Conservation (phyloP, 192 early-diverging fungal genomes). For the Endogone sp. region DNA sequence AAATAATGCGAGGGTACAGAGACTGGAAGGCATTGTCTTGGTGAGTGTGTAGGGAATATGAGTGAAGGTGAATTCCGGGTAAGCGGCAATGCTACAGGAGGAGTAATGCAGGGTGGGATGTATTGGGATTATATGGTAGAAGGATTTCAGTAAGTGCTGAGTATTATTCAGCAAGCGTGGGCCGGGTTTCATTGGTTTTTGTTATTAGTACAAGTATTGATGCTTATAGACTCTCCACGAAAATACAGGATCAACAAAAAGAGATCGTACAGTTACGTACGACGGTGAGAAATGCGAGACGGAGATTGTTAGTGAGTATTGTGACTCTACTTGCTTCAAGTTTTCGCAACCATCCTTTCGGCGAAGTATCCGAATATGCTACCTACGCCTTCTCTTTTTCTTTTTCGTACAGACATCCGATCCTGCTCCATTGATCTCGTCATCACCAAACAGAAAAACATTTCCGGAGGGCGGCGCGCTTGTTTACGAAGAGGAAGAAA, state of each 20-base stretch:
- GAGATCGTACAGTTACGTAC: background rate
- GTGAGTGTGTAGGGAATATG: slow-evolving; percentile 19
- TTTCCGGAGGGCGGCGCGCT: background rate
- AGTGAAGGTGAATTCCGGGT: background rate
- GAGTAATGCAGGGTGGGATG: too few relatives aligned
- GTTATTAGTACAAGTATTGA: background rate
- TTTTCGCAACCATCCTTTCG: too few relatives aligned
- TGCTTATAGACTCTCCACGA: background rate
- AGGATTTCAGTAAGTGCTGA: background rate
- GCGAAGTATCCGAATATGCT: too few relatives aligned
- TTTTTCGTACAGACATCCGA: background rate
- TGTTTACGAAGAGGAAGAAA: slow-evolving; percentile 19
- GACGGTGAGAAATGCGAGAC: background rate
- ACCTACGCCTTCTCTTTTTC: background rate
- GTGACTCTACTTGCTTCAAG: too few relatives aligned
- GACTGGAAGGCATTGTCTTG: slow-evolving; percentile 29
- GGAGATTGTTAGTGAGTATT: background rate
- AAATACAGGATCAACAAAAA: background rate
- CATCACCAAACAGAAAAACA: background rate
- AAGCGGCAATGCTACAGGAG: background rate
- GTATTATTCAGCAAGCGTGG: too few relatives aligned
- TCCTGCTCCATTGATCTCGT: background rate
- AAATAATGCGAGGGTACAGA: slow-evolving; percentile 32
- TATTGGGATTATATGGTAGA: background rate
- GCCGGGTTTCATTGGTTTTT: too few relatives aligned